A percentile compares a stretch with the other conserved stretches of the same genome.
Conservation (phyloP, 116 monocot genomes). For the Posidonia oceanica region DNA sequence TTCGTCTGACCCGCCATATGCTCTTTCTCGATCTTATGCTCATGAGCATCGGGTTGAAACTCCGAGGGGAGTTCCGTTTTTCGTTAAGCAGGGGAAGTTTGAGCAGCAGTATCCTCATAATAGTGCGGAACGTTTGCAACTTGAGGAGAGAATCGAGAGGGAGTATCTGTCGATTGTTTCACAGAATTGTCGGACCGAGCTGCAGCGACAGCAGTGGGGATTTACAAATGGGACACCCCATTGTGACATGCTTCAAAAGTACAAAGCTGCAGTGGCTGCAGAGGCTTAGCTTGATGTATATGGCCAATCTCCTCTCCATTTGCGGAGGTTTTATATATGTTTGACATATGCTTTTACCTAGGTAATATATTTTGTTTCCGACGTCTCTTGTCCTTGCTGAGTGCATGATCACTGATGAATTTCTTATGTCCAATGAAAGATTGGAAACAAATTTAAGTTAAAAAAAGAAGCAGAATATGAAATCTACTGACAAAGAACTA, state of each 20-base stretch:
- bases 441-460: too few species aligned
- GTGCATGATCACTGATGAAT: too few species aligned
- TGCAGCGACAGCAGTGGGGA: slow-evolving; percentile 80
- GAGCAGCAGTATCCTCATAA: slow-evolving; percentile 61
- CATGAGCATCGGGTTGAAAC: slow-evolving; percentile 59
- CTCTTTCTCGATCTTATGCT: slow-evolving; percentile 36
- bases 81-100: slow-evolving; percentile 73
- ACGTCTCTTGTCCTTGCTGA: too few species aligned
- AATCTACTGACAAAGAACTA: too few species aligned
- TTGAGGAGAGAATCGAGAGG: slow-evolving; percentile 65
- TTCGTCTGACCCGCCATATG: slow-evolving; percentile 58
- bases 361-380: neutral
- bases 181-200: slow-evolving; percentile 73
- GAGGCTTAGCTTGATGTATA: slow-evolving; percentile 4
- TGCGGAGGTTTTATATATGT: neutral
- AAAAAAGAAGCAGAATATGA: too few species aligned
- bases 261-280: slow-evolving; percentile 21
- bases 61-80: slow-evolving; percentile 47
- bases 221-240: slow-evolving; percentile 38
- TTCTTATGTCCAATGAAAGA: too few species aligned
- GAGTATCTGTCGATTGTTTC: slow-evolving; percentile 58
- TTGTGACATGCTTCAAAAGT: slow-evolving; percentile 84
- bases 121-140: slow-evolving; percentile 30
- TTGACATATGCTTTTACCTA: slow-evolving; percentile 4
- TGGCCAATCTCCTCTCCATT: neutral